phyloP scores from a whole-genome alignment of 148 eudicot genomes.

The Selenicereus undatus region DNA sequence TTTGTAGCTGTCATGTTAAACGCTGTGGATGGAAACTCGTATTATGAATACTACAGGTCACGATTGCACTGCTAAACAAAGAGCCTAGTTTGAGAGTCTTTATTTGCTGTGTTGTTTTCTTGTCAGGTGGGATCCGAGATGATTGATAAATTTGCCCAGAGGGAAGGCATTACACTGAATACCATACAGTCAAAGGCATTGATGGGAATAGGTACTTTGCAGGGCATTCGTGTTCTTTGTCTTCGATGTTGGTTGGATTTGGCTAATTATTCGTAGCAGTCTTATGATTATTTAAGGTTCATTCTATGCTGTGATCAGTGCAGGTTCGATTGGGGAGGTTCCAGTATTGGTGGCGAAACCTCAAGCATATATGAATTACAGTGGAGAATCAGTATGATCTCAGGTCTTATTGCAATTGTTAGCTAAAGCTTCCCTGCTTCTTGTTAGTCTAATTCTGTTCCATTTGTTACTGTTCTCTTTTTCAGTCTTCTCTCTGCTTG shows the following conservation, averaged over 20 bases:
- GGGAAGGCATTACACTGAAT: constrained; percentile 72
- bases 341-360: constrained; percentile 88
- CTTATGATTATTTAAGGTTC: constrained; percentile 18
- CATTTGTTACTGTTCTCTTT: not conserved
- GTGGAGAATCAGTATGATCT: constrained; percentile 82
- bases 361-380: constrained; percentile 92
- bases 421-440: not conserved
- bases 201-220: constrained; percentile 75
- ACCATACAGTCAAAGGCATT: constrained; percentile 95
- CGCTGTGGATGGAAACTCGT: not conserved
- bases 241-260: not conserved
- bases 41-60: not conserved
- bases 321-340: constrained; percentile 94
- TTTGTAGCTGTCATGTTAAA: not conserved
- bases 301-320: constrained; percentile 36
- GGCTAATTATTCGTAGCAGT: not conserved
- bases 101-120: constrained; percentile 10
- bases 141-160: constrained; percentile 76
- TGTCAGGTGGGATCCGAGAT: constrained; percentile 94
- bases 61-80: no score
- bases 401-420: constrained; percentile 6
- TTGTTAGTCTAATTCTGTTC: not conserved
- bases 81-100: not conserved
- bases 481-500: not conserved
- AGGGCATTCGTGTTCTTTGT: not conserved